Percentiles rank a stretch among this genome's conserved stretches.
phyloP scores from a whole-genome alignment of 2,329 filamentous ascomycete genomes.

The Trichophyton benhamiae region DNA sequence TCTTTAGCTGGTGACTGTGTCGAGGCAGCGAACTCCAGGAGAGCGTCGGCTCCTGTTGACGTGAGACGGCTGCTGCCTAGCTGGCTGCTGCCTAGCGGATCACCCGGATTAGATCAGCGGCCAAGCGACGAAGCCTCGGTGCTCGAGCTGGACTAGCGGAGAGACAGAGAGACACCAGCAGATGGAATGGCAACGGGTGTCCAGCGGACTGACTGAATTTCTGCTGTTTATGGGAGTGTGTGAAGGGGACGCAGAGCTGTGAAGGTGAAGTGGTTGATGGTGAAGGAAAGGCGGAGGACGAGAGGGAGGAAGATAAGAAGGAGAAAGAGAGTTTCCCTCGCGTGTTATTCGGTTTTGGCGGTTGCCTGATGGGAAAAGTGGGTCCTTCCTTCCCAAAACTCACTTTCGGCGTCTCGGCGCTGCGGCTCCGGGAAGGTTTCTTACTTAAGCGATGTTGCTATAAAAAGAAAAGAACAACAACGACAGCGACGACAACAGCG shows the following conservation, averaged over 20 bases:
- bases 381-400: background rate
- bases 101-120: background rate
- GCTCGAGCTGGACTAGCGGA: background rate
- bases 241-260: background rate
- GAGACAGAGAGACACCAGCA: background rate
- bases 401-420: background rate
- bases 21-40: background rate
- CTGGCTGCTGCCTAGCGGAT: background rate
- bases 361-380: constrained; percentile 3
- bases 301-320: background rate
- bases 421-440: background rate
- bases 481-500: too few relatives aligned
- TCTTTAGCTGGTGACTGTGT: background rate
- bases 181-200: background rate
- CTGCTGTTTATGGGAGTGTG: background rate
- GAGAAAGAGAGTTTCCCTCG: background rate
- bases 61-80: background rate
- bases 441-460: background rate
- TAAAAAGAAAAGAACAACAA: background rate
- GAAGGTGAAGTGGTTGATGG: background rate
- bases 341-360: background rate
- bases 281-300: background rate
- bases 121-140: background rate
- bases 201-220: background rate
- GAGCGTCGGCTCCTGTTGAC: background rate